These are phyloP conservation scores for Dendryphion nanum DNA, from an alignment of 2,329 filamentous ascomycete species.

Conservation along the genomic window DNA sequence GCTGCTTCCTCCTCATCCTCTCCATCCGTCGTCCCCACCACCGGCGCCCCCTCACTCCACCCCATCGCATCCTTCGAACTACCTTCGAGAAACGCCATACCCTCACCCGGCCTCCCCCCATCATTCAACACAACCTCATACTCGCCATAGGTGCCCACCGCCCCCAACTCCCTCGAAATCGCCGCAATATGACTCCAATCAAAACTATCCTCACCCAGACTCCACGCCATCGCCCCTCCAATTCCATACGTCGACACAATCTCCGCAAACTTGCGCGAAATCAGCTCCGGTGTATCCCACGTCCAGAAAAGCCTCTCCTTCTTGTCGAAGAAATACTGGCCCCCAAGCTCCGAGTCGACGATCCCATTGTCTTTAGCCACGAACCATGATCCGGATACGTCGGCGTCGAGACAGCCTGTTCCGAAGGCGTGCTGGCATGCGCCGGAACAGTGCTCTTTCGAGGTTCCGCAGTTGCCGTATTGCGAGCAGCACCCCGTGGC, in stretches of 20 bases:
- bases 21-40: not conserved
- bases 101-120: not conserved
- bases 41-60: not conserved
- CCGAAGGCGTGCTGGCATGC: constrained; percentile 33
- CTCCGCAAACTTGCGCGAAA: constrained; percentile 60
- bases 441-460: constrained; percentile 27
- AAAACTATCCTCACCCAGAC: constrained; percentile 63
- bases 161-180: constrained; percentile 31
- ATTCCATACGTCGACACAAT: constrained; percentile 58
- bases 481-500: constrained; percentile 30
- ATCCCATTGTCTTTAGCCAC: constrained; percentile 53
- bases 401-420: constrained; percentile 46
- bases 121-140: not conserved
- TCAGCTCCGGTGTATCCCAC: constrained; percentile 64
- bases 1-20: not conserved
- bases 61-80: not conserved
- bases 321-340: constrained; percentile 67
- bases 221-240: constrained; percentile 75
- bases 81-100: not conserved
- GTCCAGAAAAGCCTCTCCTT: constrained; percentile 67
- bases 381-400: constrained; percentile 58
- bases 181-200: constrained; percentile 44
- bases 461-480: constrained; percentile 32
- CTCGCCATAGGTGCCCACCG: not conserved
- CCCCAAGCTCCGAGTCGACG: constrained; percentile 60